Percentiles rank a stretch among this genome's conserved stretches.
phyloP scores from a whole-genome alignment of 2,329 filamentous ascomycete species.

The Paraphoma chrysanthemicola region DNA sequence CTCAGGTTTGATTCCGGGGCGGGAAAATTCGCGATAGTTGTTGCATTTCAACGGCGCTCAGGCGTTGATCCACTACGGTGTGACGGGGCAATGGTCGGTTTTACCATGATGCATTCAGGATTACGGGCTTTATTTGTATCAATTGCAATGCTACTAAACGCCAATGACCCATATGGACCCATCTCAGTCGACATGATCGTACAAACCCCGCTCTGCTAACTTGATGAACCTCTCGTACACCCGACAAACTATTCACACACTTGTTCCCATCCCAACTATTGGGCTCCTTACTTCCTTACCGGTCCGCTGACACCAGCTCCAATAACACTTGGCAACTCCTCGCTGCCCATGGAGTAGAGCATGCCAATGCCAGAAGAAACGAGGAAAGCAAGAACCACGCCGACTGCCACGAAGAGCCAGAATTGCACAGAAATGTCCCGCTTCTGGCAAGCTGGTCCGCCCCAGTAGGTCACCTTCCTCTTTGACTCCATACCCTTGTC shows the following conservation, averaged over 20 bases:
- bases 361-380: slow-evolving; percentile 76
- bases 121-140: slow-evolving; percentile 19
- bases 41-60: slow-evolving; percentile 1
- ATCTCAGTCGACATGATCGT: slow-evolving; percentile 29
- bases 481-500: slow-evolving; percentile 56
- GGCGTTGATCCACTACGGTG: background rate
- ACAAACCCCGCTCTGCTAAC: slow-evolving; percentile 25
- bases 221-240: slow-evolving; percentile 33
- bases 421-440: slow-evolving; percentile 87
- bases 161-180: slow-evolving; percentile 35
- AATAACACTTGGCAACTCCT: slow-evolving; percentile 91
- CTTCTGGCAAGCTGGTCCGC: slow-evolving; percentile 87
- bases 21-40: background rate
- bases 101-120: background rate
- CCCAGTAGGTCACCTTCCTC: slow-evolving; percentile 75
- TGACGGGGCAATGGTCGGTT: background rate
- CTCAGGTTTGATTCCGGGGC: too few species aligned
- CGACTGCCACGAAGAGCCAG: slow-evolving; percentile 82
- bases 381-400: slow-evolving; percentile 71
- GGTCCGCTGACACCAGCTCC: slow-evolving; percentile 87
- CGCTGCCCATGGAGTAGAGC: slow-evolving; percentile 82
- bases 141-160: slow-evolving; percentile 44
- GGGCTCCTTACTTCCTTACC: slow-evolving; percentile 45
- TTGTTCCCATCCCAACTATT: background rate
- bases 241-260: slow-evolving; percentile 34